These are phyloP conservation scores for Fagopyrum homotropicum DNA, from an alignment of 148 eudicot genomes.

Conservation along the genomic window DNA sequence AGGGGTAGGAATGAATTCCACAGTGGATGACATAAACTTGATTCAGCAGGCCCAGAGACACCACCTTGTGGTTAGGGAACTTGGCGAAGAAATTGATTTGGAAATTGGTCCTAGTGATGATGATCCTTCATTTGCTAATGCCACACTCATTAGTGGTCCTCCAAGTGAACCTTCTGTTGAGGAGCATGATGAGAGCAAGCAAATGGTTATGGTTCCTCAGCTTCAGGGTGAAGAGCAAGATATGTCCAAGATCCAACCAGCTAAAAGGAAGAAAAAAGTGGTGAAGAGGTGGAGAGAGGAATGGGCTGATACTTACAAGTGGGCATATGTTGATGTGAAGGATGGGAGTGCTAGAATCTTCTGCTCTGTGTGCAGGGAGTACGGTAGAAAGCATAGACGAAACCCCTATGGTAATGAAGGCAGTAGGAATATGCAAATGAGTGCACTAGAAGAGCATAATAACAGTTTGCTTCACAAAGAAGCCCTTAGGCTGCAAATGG, in stretches of 20 bases:
- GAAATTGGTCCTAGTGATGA: conserved; percentile 89
- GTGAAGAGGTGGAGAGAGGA: conserved; percentile 99
- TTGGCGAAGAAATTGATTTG: conserved; percentile 92
- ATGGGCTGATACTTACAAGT: conserved; percentile 99
- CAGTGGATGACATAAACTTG: conserved; percentile 86
- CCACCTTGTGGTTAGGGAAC: conserved; percentile 78
- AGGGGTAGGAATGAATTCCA: conserved; percentile 76
- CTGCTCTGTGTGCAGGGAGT: conserved; percentile 93
- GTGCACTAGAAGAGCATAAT: conserved; percentile 95
- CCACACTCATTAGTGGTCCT: conserved; percentile 51
- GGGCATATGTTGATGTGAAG: conserved; percentile 97
- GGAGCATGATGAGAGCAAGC: conserved; percentile 73
- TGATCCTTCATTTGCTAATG: conserved; percentile 60
- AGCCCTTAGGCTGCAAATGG: conserved; percentile 90
- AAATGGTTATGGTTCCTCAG: conserved; percentile 50
- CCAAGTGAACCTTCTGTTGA: conserved; percentile 63
- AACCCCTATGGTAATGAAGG: conserved; percentile 99
- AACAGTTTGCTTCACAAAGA: conserved; percentile 96
- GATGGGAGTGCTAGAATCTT: conserved; percentile 92
- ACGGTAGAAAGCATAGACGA: conserved; percentile 93
- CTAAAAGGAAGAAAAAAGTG: conserved; percentile 90
- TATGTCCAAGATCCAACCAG: conserved; percentile 54
- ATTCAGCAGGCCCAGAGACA: conserved; percentile 84
- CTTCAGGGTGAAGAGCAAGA: conserved; percentile 69
- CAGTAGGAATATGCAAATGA: conserved; percentile 99